These are phyloP conservation scores for Neurospora africana DNA, from an alignment of 495 filamentous ascomycete species.

Conservation along the genomic window DNA sequence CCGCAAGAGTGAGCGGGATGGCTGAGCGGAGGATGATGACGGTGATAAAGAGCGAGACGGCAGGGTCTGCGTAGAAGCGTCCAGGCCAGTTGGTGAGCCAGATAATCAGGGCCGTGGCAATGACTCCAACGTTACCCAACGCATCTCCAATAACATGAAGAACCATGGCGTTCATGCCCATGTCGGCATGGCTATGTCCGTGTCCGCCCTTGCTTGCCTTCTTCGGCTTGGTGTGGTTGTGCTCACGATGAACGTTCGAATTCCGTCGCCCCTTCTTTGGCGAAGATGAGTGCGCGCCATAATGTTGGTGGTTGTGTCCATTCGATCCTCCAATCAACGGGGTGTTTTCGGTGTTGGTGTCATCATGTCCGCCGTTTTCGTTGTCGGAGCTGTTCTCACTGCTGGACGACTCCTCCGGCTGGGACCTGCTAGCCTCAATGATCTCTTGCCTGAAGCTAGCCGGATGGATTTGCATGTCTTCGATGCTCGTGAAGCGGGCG, in stretches of 20 bases:
- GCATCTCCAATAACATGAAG: slow-evolving; percentile 95
- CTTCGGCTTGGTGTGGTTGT: slow-evolving; percentile 76
- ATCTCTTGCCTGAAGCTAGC: slow-evolving; percentile 84
- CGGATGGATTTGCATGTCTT: slow-evolving; percentile 79
- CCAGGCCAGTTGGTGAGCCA: slow-evolving; percentile 64
- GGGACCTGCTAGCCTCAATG: slow-evolving; percentile 55
- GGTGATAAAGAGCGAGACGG: slow-evolving; percentile 92
- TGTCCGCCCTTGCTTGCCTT: slow-evolving; percentile 49
- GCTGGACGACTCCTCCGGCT: slow-evolving; percentile 39
- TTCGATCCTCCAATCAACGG: slow-evolving; percentile 26
- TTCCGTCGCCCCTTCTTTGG: slow-evolving; percentile 23
- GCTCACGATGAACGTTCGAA: slow-evolving; percentile 44
- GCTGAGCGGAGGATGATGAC: slow-evolving; percentile 86
- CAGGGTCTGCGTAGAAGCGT: slow-evolving; percentile 73
- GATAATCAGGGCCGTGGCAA: slow-evolving; percentile 82
- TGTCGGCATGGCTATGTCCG: slow-evolving; percentile 70
- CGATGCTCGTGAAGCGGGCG: slow-evolving; percentile 44
- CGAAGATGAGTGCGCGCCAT: slow-evolving; percentile 13
- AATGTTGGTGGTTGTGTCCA: slow-evolving; percentile 13
- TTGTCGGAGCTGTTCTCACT: slow-evolving; percentile 43
- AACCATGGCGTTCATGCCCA: slow-evolving; percentile 97
- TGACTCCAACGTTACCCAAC: slow-evolving; percentile 93
- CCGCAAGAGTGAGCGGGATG: slow-evolving; percentile 84
- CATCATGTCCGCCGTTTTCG: slow-evolving; percentile 39
- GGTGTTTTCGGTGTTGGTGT: slow-evolving; percentile 35